Conservation (phyloP, 805 yeast genomes). For the Candida taoyuanica region DNA sequence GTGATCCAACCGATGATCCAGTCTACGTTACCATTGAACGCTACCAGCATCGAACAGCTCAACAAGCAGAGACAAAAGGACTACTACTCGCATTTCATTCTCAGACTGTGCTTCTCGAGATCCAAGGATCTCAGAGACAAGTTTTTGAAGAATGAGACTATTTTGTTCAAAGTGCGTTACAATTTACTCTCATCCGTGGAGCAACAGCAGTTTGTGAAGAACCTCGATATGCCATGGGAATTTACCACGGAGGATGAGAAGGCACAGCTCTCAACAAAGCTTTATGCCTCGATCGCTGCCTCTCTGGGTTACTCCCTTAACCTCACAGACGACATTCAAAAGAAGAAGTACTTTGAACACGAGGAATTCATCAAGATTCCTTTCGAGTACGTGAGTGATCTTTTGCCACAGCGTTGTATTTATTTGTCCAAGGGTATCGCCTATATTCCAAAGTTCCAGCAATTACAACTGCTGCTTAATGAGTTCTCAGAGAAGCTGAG, state of each 20-base stretch:
- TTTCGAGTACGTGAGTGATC: conserved; percentile 77
- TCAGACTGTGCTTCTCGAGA: conserved; percentile 86
- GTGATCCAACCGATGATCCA: conserved; percentile 61
- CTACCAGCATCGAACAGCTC: conserved; percentile 31
- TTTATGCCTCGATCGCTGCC: conserved; percentile 51
- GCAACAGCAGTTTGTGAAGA: conserved; percentile 63
- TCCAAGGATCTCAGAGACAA: conserved; percentile 76
- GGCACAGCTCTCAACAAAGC: conserved; percentile 37
- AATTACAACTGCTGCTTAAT: conserved; percentile 59
- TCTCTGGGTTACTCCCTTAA: conserved; percentile 31
- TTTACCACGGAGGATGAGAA: conserved; percentile 63
- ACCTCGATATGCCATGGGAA: conserved; percentile 68
- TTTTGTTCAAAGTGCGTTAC: conserved; percentile 71
- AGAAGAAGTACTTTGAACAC: conserved; percentile 43
- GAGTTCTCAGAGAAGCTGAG: conserved; percentile 54
- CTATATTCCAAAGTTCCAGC: conserved; percentile 79
- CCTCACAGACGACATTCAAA: conserved; percentile 40
- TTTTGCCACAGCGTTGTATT: conserved; percentile 70
- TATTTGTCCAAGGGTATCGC: conserved; percentile 67
- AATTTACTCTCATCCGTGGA: conserved; percentile 57
- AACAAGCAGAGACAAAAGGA: conserved; percentile 66
- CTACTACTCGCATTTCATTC: conserved; percentile 84
- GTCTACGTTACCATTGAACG: conserved; percentile 59
- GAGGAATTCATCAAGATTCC: conserved; percentile 81
- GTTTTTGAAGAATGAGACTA: conserved; percentile 72